phyloP scores from a whole-genome alignment of 768 basidiomycete genomes.

The Kwoniella pini region DNA sequence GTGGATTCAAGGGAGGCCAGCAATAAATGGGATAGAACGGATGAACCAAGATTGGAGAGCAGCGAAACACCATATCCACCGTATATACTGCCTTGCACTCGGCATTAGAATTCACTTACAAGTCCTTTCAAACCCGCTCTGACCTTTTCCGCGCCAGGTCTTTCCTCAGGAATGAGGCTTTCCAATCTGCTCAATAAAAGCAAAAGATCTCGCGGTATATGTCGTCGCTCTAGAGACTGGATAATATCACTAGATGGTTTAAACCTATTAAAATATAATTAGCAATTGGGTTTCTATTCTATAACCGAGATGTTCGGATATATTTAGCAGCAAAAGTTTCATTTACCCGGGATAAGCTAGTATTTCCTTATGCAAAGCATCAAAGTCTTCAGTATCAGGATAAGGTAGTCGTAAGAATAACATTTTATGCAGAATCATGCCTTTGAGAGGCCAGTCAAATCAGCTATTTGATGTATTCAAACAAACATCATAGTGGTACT shows the following conservation, averaged over 20 bases:
- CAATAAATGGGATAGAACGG: no score
- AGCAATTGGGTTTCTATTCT: no score
- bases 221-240: slow-evolving; percentile 67
- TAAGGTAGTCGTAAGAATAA: slow-evolving; percentile 89
- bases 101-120: slow-evolving; percentile 58
- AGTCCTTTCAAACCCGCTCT: slow-evolving; percentile 69
- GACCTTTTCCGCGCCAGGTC: slow-evolving; percentile 75
- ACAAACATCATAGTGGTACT: no score
- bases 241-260: slow-evolving; percentile 61
- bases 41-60: no score
- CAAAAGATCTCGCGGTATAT: slow-evolving; percentile 70
- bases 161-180: slow-evolving; percentile 62
- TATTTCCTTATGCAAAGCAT: slow-evolving; percentile 72
- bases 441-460: slow-evolving; percentile 18
- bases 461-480: not conserved
- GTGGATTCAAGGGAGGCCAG: no score
- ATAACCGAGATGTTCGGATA: no score
- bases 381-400: slow-evolving; percentile 68
- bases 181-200: slow-evolving; percentile 73
- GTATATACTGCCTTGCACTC: no score
- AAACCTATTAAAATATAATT: slow-evolving; percentile 60
- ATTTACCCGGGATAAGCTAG: slow-evolving; percentile 70
- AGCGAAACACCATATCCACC: not conserved
- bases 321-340: no score
- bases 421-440: slow-evolving; percentile 89